phyloP scores from a whole-genome alignment of 1,139 yeast species.

The Protomyces pachydermus region DNA sequence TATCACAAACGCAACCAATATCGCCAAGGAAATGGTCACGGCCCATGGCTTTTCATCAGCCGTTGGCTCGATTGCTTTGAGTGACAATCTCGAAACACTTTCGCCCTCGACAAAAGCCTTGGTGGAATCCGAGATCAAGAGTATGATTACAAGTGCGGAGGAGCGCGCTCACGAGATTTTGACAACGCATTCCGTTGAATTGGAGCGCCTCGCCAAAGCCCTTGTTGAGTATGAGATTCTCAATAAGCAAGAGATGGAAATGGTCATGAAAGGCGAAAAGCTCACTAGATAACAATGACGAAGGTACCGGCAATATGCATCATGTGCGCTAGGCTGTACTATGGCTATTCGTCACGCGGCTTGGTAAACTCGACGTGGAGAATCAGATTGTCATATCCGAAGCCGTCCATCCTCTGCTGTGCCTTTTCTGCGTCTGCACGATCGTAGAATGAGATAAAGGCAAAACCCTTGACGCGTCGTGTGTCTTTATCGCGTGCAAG shows the following conservation, averaged over 20 bases:
- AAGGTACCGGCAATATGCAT: too few relatives aligned
- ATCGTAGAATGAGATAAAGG: conserved; percentile 81
- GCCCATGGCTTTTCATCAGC: conserved; percentile 93
- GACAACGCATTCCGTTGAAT: conserved; percentile 58
- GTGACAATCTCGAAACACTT: conserved; percentile 31
- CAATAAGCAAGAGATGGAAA: conserved; percentile 84
- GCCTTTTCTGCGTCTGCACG: conserved; percentile 72
- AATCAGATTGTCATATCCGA: conserved; percentile 88
- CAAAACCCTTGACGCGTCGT: conserved; percentile 92
- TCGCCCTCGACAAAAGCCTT: conserved; percentile 73
- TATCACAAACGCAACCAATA: conserved; percentile 78
- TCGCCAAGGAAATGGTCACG: conserved; percentile 95
- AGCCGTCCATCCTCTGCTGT: conserved; percentile 72
- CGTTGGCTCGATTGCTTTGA: conserved; percentile 82
- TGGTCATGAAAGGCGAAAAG: conserved; percentile 60
- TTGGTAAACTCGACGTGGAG: conserved; percentile 41
- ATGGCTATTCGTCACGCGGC: conserved; percentile 27
- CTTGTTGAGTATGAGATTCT: conserved; percentile 91
- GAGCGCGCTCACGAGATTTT: conserved; percentile 69
- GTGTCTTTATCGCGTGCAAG: conserved; percentile 90
- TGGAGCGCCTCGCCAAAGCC: conserved; percentile 86
- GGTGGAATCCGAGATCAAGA: conserved; percentile 89
- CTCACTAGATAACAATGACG: background rate
- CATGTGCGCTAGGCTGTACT: too few relatives aligned
- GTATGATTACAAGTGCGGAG: conserved; percentile 67